Percentiles rank a stretch among this genome's conserved stretches.
phyloP scores from a whole-genome alignment of 192 early-diverging fungal species.

The Umbelopsis vinacea region DNA sequence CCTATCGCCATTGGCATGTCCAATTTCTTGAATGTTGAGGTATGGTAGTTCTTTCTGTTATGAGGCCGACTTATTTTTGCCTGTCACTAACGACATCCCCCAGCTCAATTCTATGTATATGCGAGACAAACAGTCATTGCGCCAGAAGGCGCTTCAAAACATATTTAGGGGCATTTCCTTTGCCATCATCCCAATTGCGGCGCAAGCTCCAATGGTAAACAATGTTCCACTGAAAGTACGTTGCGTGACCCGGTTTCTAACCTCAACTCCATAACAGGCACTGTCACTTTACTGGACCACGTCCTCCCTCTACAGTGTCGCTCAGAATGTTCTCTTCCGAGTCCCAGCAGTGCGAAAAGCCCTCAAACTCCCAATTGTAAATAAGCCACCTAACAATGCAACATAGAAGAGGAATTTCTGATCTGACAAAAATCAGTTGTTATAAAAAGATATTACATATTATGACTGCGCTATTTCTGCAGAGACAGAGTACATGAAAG shows the following conservation, averaged over 20 bases:
- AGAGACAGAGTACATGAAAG: neutral
- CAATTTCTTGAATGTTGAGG: constrained; percentile 76
- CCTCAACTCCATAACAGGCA: constrained; percentile 39
- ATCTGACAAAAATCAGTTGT: neutral
- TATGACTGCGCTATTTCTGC: constrained; percentile 8
- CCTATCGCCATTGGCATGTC: constrained; percentile 67
- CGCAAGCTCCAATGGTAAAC: constrained; percentile 65
- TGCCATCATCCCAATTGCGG: constrained; percentile 67
- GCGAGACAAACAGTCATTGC: constrained; percentile 41
- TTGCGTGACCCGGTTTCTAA: constrained; percentile 8
- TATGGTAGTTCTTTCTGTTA: constrained; percentile 26
- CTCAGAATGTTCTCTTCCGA: constrained; percentile 65
- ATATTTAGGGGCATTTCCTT: constrained; percentile 61
- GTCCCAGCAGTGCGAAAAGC: constrained; percentile 41
- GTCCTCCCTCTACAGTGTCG: constrained; percentile 65
- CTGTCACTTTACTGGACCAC: constrained; percentile 75
- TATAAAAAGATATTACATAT: constrained; percentile 16
- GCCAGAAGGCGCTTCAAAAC: constrained; percentile 50
- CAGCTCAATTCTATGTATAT: constrained; percentile 51
- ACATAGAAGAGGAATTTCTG: neutral
- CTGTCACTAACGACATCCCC: no score
- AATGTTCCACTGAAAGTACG: constrained; percentile 18
- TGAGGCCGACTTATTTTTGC: neutral
- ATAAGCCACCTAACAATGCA: neutral
- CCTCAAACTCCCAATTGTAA: constrained; percentile 18